These are phyloP conservation scores for Babesia ovis DNA, from an alignment of 169 alveolate genomes.

Conservation along the genomic window DNA sequence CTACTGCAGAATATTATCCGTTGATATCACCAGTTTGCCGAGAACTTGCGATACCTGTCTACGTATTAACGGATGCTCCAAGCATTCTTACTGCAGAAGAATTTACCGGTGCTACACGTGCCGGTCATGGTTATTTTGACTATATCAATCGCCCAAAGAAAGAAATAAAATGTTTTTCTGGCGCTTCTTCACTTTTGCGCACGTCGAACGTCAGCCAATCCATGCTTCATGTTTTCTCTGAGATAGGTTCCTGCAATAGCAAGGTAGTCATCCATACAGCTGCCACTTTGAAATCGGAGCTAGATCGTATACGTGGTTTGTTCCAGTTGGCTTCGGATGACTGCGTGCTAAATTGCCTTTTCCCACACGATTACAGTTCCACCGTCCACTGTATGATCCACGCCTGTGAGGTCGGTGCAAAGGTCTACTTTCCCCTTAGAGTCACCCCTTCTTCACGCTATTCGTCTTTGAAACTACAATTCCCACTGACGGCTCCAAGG, in stretches of 20 bases:
- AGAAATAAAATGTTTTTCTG: background rate
- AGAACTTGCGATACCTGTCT: conserved; percentile 24
- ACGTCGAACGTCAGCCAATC: background rate
- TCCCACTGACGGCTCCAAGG: conserved; percentile 16
- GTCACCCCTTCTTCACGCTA: background rate
- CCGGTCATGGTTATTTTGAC: conserved; percentile 37
- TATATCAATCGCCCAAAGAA: background rate
- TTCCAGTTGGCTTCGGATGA: conserved; percentile 1
- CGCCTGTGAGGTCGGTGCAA: conserved; percentile 5
- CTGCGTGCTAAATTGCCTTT: conserved; percentile 26
- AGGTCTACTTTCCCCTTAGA: conserved; percentile 5
- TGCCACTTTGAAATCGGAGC: conserved; percentile 4
- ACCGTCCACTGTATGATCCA: conserved; percentile 16
- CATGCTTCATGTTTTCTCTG: conserved; percentile 28
- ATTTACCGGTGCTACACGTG: conserved; percentile 2
- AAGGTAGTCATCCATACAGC: conserved; percentile 26
- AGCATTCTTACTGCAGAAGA: background rate
- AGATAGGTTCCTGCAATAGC: conserved; percentile 22
- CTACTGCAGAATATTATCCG: conserved; percentile 22
- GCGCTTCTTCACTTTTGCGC: background rate
- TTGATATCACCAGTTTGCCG: conserved; percentile 20
- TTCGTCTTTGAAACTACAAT: conserved; percentile 7
- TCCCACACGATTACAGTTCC: conserved; percentile 33
- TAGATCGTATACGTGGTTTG: background rate
- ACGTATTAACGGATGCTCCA: background rate